These are phyloP conservation scores for Pulchroboletus neoregius DNA, from an alignment of 1,284 basidiomycete species.

Conservation along the genomic window DNA sequence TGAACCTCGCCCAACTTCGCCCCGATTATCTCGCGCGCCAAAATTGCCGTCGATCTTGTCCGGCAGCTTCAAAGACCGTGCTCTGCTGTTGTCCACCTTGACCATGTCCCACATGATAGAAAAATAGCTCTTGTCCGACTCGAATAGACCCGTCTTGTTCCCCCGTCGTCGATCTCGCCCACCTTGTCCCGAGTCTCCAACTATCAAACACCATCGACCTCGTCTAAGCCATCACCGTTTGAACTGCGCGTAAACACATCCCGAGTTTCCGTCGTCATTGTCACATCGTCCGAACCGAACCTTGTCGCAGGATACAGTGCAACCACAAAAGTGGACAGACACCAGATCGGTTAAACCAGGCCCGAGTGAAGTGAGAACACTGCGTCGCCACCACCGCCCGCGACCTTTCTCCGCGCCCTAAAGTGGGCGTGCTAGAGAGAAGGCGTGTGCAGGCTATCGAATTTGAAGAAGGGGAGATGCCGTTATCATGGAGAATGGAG, in stretches of 20 bases:
- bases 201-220: neutral
- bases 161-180: conserved; percentile 1
- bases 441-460: conserved; percentile 6
- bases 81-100: neutral
- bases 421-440: conserved; percentile 18
- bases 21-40: neutral
- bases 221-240: neutral
- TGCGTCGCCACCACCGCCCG: conserved; percentile 7
- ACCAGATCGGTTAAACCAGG: conserved; percentile 3
- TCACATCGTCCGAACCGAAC: conserved; percentile 3
- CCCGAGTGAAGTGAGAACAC: conserved; percentile 1
- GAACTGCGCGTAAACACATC: neutral
- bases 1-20: neutral
- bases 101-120: neutral
- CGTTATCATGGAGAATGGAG: neutral
- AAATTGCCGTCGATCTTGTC: neutral
- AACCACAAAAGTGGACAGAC: neutral
- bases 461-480: neutral
- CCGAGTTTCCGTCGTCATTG: conserved; percentile 2
- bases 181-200: conserved; percentile 3
- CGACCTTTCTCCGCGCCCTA: conserved; percentile 16
- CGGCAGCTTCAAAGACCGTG: neutral
- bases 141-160: neutral
- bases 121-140: neutral
- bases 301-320: neutral